Base-by-base conservation (phyloP, 306 rosid genomes). In the Cercis canadensis region DNA sequence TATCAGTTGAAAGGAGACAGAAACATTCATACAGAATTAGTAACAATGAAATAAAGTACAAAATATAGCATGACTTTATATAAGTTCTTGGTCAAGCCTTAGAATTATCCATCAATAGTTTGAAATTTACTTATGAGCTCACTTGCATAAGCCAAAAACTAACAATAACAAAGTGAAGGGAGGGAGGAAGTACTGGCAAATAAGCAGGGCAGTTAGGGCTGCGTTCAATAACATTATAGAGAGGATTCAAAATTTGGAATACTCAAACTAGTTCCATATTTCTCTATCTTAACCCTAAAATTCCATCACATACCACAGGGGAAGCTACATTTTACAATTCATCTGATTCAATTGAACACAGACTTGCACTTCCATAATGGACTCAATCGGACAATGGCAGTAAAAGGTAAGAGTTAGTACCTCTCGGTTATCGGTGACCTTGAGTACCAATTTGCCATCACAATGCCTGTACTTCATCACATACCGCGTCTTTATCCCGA, bases 391-490 rank as follows among this genome's bases (percentile, higher is more conserved):
- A 21, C 18, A 43, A 62, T 34, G 36, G 16, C 16, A 57, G 29
- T 24, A 3, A 24, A 24, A 24, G 29, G 29, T 24, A 0, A 65
- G 49, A 59, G 63, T 24, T 2, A 60, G 67, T 60, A 92, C 97
- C 87, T 89, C 85, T 34, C 77, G 74, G 31, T 89, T 83, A 75
- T 92, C 92, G 7, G 93, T 84, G 86, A 89, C 93, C 76, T 92
- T 89, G 65, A 89, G 90, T 46, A 85, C 92, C 86, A 89, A 73
- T 73, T 84, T 92, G 31, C 96, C 92, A 55, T 92, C 96, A 73
- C 87, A 87, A 57, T 92, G 91, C 53, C 97, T 74, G 69, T 92
- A 92, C 81, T 92, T 92, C 88, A 89, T 79, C 36, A 76, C 88
- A 80, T 87, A 92, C 50, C 92, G 82, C 11, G 96, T 89, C 92